phyloP scores from a whole-genome alignment of 176 grass and related monocot genomes.

The Rhynchospora pubera region DNA sequence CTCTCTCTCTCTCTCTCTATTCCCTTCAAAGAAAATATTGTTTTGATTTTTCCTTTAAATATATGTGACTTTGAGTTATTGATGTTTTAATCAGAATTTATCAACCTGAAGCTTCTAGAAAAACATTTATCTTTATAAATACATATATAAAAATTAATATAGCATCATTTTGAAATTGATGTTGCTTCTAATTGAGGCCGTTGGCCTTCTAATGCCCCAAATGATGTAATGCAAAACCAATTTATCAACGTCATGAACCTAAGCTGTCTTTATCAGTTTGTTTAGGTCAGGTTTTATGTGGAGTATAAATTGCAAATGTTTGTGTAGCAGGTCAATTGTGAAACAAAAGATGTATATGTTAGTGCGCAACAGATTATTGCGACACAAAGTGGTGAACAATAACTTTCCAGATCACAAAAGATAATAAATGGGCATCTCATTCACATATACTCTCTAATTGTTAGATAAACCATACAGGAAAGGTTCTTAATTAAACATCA shows the following conservation, averaged over 20 bases:
- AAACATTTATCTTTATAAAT: slow-evolving; percentile 11
- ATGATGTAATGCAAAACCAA: slow-evolving; percentile 6
- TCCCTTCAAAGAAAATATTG: background rate
- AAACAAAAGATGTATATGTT: background rate
- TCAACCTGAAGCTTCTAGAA: slow-evolving; percentile 24
- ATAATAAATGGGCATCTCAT: background rate
- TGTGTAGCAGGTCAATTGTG: background rate
- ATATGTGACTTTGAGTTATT: background rate
- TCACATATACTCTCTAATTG: background rate
- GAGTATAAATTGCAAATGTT: background rate
- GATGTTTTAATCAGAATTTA: background rate
- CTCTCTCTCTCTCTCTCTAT: background rate
- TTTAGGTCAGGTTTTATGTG: background rate
- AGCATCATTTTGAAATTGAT: slow-evolving; percentile 9
- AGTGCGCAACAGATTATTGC: background rate
- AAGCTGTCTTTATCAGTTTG: background rate
- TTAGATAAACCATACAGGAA: background rate
- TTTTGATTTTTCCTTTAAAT: background rate
- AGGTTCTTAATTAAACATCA: background rate
- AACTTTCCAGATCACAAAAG: background rate
- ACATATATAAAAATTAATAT: background rate
- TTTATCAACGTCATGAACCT: background rate
- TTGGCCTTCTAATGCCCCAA: slow-evolving; percentile 2
- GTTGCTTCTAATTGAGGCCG: slow-evolving; percentile 6
- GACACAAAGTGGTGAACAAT: background rate